Base-by-base conservation (phyloP, 2,329 filamentous ascomycete genomes). In the Aspergillus aculeatinus region DNA sequence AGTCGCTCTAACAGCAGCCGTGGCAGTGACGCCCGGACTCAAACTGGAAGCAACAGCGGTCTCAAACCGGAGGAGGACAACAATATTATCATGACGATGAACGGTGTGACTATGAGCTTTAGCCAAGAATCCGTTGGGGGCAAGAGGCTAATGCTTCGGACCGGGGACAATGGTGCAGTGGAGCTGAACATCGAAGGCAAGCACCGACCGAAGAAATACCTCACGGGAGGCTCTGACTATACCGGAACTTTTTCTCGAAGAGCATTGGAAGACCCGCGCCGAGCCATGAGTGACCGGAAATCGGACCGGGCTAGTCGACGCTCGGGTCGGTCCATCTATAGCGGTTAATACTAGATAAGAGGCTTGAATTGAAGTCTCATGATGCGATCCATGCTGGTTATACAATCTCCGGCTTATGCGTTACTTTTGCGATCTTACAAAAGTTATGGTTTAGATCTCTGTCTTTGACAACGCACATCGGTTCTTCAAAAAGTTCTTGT, bases 1-100 rank as follows among this genome's bases (percentile, higher is more conserved):
- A 78, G 72, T 59, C 74, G 73, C 21, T 76, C 76, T 5, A 73
- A 71, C 62, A 77, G 76, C 67, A 79, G 76, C 64, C 75, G 74
- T 27, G 76, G 70, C 29, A 78, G 73, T 57, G 73, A 76, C 56
- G 64, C 68, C 31, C 69, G 71, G 6, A 75, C 72, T n/a, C 70
- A 70, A 39, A 70, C 65, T 33, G 73, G 69, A 27, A 73, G 76
- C 58, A 70, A 68, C 23, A 68, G 67, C 23, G 68, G 71, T 14
- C 70, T 72, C 49, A 74, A 73, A 53, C 62, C 65, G 12, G 74
- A 75, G 23, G 76, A 77, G 12, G 69, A 74, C 50, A 73, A 75
- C 56, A 74, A 72, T 54, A 73, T 79, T 63, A 72, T 72, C 51
- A 75, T 78, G 65, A 72, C 67, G 16, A 71, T 78, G 65, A 74